Evolutionary conservation across 768 basidiomycete species (phyloP), one percentile per base, ranked within the genome.

Genomic region (Gautieria morchelliformis): DNA sequence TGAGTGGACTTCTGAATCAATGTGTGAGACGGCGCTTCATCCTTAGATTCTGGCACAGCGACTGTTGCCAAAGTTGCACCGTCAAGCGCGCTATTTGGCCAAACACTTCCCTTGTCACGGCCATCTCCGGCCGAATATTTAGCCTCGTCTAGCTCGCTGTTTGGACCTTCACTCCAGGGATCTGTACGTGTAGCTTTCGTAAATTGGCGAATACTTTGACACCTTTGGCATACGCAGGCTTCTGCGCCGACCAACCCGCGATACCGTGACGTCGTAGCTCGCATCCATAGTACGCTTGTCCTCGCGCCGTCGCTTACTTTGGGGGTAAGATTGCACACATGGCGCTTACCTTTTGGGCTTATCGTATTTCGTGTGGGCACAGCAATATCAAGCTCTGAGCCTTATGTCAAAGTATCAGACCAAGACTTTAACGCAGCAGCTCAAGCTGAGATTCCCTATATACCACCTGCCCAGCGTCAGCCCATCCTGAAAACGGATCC

Each of bases 381-480:
- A 15, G 35, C n/a, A 17, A 24, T 9, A 24, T 30, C 48, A 33
- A 6, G 11, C 24, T 11, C 48, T 30, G 12, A 27, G 12, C 37
- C 20, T 41, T 15, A 46, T 22, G 1, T 49, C 48, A 52, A 14
- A 37, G 14, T 27, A 9, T 22, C 22, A 42, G 45, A 58, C 35
- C 10, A 24, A 15, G 14, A 41, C 24, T 41, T 45, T 14, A 30
- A 50, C 37, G 54, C 60, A 1, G 60, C 62, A 1, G 64, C 63
- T 37, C 67, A 82, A 53, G 77, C 81, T 37, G 89, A 91, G 68
- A 79, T 93, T 7, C 83, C 91, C 1, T 94, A 84, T 61, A 75
- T 94, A 9, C 90, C 90, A 48, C 77, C 81, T 1, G 69, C 79
- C 0, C 77, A 83, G 63, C 80, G 91, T 20, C 66, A 65, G 51